These are phyloP conservation scores for Melanomma pulvis-pyrius DNA, from an alignment of 495 filamentous ascomycete species.

Conservation along the genomic window DNA sequence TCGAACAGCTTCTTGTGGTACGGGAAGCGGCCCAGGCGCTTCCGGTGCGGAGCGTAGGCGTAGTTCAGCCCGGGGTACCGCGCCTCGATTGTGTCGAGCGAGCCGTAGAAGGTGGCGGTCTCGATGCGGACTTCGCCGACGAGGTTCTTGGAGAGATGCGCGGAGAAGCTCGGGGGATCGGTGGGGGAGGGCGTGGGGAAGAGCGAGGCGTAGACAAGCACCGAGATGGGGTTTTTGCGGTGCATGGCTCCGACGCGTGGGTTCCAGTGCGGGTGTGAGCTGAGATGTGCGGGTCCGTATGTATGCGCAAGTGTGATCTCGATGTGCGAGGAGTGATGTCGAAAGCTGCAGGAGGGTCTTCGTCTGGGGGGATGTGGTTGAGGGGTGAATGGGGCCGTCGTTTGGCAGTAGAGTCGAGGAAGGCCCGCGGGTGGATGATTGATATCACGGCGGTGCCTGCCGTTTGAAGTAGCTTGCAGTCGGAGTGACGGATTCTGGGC, in stretches of 20 bases:
- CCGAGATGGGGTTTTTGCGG: slow-evolving; percentile 58
- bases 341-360: background rate
- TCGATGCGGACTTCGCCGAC: slow-evolving; percentile 90
- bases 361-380: background rate
- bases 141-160: slow-evolving; percentile 65
- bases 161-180: slow-evolving; percentile 61
- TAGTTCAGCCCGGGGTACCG: slow-evolving; percentile 93
- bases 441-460: background rate
- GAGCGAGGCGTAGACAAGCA: slow-evolving; percentile 59
- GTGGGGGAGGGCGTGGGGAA: slow-evolving; percentile 59
- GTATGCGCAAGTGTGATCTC: slow-evolving; percentile 6
- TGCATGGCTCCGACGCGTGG: slow-evolving; percentile 53
- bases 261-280: background rate
- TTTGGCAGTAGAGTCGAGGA: background rate
- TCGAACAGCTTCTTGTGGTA: slow-evolving; percentile 82
- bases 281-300: background rate
- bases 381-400: background rate
- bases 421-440: background rate
- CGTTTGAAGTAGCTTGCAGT: background rate
- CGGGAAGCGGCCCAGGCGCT: slow-evolving; percentile 76
- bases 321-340: slow-evolving; percentile 3
- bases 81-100: slow-evolving; percentile 80
- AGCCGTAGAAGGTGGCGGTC: slow-evolving; percentile 81
- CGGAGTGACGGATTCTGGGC: background rate
- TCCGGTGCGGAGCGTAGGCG: slow-evolving; percentile 75